These are phyloP conservation scores for Coemansia sp. DNA, from an alignment of 192 early-diverging fungal genomes.

Conservation along the genomic window DNA sequence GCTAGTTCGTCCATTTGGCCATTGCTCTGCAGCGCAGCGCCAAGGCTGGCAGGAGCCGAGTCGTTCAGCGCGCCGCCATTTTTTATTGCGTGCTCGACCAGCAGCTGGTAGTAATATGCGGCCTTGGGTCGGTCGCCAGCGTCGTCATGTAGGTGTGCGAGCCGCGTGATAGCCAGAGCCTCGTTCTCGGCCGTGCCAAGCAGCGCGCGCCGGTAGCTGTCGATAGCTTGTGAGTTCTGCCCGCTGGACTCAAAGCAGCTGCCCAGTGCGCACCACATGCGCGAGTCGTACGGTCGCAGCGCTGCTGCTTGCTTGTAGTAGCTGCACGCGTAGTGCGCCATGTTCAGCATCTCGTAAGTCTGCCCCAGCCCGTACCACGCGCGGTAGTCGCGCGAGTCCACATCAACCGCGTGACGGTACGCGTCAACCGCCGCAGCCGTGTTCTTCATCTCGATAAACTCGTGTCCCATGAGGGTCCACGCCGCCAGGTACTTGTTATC, in stretches of 20 bases:
- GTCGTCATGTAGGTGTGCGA: constrained; percentile 63
- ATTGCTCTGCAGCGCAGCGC: not conserved
- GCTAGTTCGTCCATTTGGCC: constrained; percentile 44
- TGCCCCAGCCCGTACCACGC: constrained; percentile 94
- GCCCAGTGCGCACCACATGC: constrained; percentile 83
- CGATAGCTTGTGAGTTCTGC: constrained; percentile 60
- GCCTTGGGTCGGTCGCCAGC: constrained; percentile 54
- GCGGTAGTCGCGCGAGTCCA: constrained; percentile 76
- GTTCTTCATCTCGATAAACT: constrained; percentile 92
- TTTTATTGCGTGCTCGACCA: constrained; percentile 34
- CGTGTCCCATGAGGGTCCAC: constrained; percentile 94
- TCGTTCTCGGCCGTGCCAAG: constrained; percentile 60
- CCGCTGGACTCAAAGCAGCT: constrained; percentile 64
- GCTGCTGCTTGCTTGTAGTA: constrained; percentile 79
- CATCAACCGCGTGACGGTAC: constrained; percentile 81
- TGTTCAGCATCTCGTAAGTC: constrained; percentile 81
- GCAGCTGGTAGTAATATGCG: constrained; percentile 58
- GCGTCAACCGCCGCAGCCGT: constrained; percentile 84
- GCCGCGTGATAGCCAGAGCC: constrained; percentile 52
- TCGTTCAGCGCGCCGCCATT: constrained; percentile 15
- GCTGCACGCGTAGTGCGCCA: constrained; percentile 76
- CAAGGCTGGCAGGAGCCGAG: not conserved
- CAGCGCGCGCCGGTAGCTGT: constrained; percentile 74
- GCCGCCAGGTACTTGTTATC: constrained; percentile 71
- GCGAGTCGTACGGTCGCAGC: constrained; percentile 74